Percentiles rank a stretch among this genome's conserved stretches.
These are phyloP conservation scores for Acanthochlamys bracteata DNA, from an alignment of 106 monocot species.

Conservation along the genomic window DNA sequence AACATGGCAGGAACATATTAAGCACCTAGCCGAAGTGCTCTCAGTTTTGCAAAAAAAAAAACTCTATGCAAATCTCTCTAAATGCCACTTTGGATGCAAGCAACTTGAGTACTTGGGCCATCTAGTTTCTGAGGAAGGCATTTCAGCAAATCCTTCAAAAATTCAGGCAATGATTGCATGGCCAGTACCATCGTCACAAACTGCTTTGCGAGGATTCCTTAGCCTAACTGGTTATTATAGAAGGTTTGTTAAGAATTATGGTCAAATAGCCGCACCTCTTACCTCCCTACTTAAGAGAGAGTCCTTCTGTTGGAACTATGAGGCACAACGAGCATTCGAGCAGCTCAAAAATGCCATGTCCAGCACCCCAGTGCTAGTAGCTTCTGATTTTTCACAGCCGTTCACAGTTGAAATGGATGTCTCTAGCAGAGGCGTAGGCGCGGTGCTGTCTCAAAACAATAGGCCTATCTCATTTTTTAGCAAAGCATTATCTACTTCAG, in stretches of 20 bases:
- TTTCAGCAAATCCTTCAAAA: not conserved
- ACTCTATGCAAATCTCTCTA: not conserved
- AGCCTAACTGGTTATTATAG: slow-evolving; percentile 1
- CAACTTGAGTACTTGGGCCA: not conserved
- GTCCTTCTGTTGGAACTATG: not conserved
- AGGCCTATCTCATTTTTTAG: slow-evolving; percentile 2
- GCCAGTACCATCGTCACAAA: not conserved
- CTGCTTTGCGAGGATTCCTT: not conserved
- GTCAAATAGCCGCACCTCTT: not conserved
- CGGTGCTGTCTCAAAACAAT: not conserved
- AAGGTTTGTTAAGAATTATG: not conserved
- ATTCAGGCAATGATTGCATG: not conserved
- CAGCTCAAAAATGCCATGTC: not conserved
- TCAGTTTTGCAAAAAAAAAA: not conserved
- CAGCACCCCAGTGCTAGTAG: not conserved
- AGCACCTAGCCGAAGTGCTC: not conserved
- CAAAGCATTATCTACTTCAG: not conserved
- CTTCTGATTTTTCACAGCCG: not conserved
- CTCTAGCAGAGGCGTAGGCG: not conserved
- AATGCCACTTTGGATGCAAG: not conserved
- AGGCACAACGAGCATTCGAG: not conserved
- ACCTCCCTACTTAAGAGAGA: not conserved
- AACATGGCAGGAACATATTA: not conserved
- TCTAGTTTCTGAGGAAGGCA: no score
- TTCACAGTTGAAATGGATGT: not conserved